Evolutionary conservation across 2,329 filamentous ascomycete species (phyloP).

Genomic region (Cercospora sp.): DNA sequence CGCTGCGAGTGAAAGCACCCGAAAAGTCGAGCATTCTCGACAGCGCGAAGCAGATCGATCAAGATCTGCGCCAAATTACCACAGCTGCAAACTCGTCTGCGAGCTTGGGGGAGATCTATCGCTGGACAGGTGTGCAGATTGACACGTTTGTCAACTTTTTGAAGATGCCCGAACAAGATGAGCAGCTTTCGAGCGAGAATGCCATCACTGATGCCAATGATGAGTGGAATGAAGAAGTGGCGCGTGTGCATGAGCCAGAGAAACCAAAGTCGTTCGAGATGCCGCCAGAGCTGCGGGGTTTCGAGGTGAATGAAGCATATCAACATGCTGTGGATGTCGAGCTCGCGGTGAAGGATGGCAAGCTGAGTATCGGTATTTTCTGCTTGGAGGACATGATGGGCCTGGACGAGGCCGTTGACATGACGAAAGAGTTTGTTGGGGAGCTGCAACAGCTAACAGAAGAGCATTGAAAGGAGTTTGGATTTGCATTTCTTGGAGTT

Average conservation of each 20-base stretch:
- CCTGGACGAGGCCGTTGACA: slow-evolving; percentile 40
- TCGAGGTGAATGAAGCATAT: slow-evolving; percentile 34
- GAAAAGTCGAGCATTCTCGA: slow-evolving; percentile 44
- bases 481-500: neutral
- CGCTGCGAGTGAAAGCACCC: slow-evolving; percentile 59
- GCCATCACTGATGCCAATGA: slow-evolving; percentile 31
- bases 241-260: slow-evolving; percentile 9
- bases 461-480: neutral
- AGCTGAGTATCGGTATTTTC: slow-evolving; percentile 57
- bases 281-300: slow-evolving; percentile 14
- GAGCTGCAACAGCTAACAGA: slow-evolving; percentile 23
- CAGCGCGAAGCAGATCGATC: slow-evolving; percentile 64
- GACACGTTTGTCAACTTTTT: slow-evolving; percentile 83
- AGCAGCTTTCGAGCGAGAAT: slow-evolving; percentile 9
- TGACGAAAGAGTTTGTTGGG: slow-evolving; percentile 40
- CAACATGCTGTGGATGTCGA: slow-evolving; percentile 58
- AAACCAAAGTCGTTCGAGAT: slow-evolving; percentile 25
- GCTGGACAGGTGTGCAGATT: slow-evolving; percentile 72
- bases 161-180: slow-evolving; percentile 48
- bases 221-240: slow-evolving; percentile 27
- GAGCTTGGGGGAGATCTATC: slow-evolving; percentile 68
- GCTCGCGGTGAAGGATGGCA: slow-evolving; percentile 50
- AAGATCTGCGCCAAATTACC: slow-evolving; percentile 65
- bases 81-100: slow-evolving; percentile 57
- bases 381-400: slow-evolving; percentile 48